Base-by-base conservation (phyloP, 805 yeast genomes). In the Kuraishia capsulata region DNA sequence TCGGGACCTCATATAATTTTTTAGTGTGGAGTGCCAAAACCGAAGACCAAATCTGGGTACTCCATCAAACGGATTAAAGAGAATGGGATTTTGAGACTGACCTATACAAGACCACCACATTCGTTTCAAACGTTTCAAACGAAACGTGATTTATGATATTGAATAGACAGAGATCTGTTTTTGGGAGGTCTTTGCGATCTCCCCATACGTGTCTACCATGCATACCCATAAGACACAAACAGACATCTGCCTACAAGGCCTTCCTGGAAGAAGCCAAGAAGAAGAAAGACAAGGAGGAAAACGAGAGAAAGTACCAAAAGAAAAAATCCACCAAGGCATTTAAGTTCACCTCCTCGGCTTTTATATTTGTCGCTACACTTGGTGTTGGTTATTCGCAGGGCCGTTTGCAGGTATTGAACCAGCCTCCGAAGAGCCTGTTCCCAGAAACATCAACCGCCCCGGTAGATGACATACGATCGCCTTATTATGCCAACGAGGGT, bases 401-500 rank as follows among this genome's bases (percentile, higher is more conserved):
- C 11, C 23, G 38, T n/a, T 14, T 14, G 13, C 20, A 28, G 25
- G 32, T 20, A 8, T 28, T 28, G 31, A 25, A 36, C 18, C n/a
- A 19, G 11, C 38, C 38, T 18, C 33, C 33, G 8, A 17, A n/a
- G n/a, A 20, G 23, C n/a, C 25, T 26, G 20, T 36, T 36, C 33
- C 38, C 38, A 18, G 13, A 13, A 14, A 19, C 33, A 5, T 36
- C 38, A 19, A 36, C 38, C 18, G 23, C 38, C 6, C 38, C 38
- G 5, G 16, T 37, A 23, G 19, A 21, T 11, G 39, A 31, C 19
- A 10, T 37, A 11, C 14, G 23, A 10, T n/a, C 37, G 13, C 38
- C 38, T 6, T 17, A 33, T 10, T 34, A 38, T 25, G 41, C 19
- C 20, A 18, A 37, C 26, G 31, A 20, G n/a, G 14, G 24, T 3